Evolutionary conservation across 176 grass and related monocot genomes (phyloP).

Genomic region (Oryza officinalis): DNA sequence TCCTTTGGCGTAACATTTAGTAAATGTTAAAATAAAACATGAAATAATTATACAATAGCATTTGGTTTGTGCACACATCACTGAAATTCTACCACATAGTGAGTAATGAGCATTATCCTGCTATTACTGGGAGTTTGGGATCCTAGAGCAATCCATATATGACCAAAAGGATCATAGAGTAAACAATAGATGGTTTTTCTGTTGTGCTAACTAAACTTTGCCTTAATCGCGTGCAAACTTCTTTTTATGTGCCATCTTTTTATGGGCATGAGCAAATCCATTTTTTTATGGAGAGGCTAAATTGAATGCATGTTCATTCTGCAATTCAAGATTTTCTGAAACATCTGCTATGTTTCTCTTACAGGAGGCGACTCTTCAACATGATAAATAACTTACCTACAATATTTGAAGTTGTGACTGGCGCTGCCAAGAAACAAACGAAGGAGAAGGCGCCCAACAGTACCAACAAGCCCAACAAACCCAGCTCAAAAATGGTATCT

Average conservation of each 20-base stretch:
- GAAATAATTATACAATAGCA: background rate
- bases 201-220: background rate
- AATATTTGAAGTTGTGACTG: slow-evolving; percentile 95
- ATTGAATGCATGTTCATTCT: background rate
- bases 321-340: background rate
- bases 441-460: slow-evolving; percentile 87
- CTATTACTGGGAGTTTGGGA: background rate
- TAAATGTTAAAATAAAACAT: background rate
- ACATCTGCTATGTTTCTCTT: background rate
- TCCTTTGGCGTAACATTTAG: background rate
- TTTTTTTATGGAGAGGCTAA: background rate
- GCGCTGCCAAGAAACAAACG: slow-evolving; percentile 73
- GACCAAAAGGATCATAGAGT: background rate
- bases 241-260: background rate
- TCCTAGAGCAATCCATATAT: background rate
- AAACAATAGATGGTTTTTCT: background rate
- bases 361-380: slow-evolving; percentile 84
- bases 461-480: slow-evolving; percentile 71
- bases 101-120: background rate
- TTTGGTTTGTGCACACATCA: background rate
- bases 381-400: slow-evolving; percentile 96
- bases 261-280: background rate
- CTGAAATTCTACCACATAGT: background rate
- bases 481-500: slow-evolving; percentile 70
- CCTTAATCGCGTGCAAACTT: background rate